phyloP scores from a whole-genome alignment of 352 stramenopile genomes.

The Phytopythium sindhum region DNA sequence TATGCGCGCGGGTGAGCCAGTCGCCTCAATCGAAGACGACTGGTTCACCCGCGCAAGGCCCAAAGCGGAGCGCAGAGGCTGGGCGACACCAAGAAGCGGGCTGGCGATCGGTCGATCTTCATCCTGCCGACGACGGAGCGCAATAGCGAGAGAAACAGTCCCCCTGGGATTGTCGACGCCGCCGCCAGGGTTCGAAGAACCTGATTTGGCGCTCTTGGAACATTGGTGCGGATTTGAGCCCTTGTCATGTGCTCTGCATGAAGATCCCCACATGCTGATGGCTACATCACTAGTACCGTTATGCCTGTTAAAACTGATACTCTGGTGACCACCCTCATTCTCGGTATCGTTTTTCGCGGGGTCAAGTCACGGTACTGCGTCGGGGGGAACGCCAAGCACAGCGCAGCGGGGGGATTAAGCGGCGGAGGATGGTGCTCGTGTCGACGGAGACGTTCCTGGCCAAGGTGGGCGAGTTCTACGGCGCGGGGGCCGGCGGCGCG shows the following conservation, averaged over 20 bases:
- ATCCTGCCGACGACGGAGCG: neutral
- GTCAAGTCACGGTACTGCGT: neutral
- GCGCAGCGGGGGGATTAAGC: too few relatives aligned
- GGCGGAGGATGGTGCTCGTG: constrained; percentile 43
- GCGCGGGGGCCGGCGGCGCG: constrained; percentile 10
- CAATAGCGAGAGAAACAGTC: too few relatives aligned
- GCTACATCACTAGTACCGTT: neutral
- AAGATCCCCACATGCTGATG: too few relatives aligned
- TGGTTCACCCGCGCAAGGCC: too few relatives aligned
- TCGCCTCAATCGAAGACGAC: too few relatives aligned
- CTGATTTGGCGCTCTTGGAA: too few relatives aligned
- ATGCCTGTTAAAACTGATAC: neutral
- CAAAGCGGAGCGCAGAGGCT: too few relatives aligned
- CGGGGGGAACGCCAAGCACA: constrained; percentile 7
- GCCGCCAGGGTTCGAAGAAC: too few relatives aligned
- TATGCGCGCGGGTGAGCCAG: too few relatives aligned
- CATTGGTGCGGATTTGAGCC: too few relatives aligned
- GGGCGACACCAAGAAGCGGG: neutral
- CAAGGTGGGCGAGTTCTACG: constrained; percentile 58
- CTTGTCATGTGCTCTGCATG: too few relatives aligned
- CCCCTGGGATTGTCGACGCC: too few relatives aligned
- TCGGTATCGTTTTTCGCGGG: neutral
- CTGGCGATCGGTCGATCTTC: neutral
- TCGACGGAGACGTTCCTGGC: constrained; percentile 59
- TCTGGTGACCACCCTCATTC: neutral